Base-by-base conservation (phyloP, 768 basidiomycete genomes). In the Rhodotorula graminis region DNA sequence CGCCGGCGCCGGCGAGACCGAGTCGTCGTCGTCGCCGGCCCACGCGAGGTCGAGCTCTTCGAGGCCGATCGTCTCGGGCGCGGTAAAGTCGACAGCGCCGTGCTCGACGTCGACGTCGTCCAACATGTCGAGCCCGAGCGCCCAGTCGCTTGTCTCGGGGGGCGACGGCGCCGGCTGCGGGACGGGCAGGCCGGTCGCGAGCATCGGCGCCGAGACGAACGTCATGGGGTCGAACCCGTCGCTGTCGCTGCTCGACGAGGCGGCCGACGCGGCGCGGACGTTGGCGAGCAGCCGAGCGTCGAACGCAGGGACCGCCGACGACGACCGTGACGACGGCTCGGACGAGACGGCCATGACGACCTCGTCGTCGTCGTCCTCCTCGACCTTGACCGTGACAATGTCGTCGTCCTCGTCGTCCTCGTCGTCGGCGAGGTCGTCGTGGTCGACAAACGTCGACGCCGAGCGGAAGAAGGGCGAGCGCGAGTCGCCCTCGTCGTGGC, bases 41-140 rank as follows among this genome's bases (percentile, higher is more conserved):
- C 74, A 75, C 1, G 74, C 74, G 31, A 75, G 62, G 58, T 75
- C 74, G 52, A 75, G 68, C 61, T 75, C 70, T 29, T 72, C 70
- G 18, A 75, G 62, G 2, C 71, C 74, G 40, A 75, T 69, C 40
- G 46, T 61, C 57, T 75, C 74, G 19, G 74, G 74, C 29, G 56
- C 74, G 46, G 71, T 68, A 0, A 75, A 61, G 68, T 75, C 74
- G 50, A 60, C 65, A 14, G 61, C 67, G 27, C 55, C 55, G n/a
- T 66, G 64, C 31, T 75, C 74, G 18, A 23, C 37, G 8, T 75
- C 74, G 61, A 75, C 47, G n/a, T 75, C 74, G 50, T 75, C 74
- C 27, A 75, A 58, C 66, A 61, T 61, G 49, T 72, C 74, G 47
- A 75, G 44, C 67, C 65, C 58, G 57, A 62, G 66, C 19, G 66